phyloP scores from a whole-genome alignment of 179 eudicot genomes.

The Silene vulgaris region DNA sequence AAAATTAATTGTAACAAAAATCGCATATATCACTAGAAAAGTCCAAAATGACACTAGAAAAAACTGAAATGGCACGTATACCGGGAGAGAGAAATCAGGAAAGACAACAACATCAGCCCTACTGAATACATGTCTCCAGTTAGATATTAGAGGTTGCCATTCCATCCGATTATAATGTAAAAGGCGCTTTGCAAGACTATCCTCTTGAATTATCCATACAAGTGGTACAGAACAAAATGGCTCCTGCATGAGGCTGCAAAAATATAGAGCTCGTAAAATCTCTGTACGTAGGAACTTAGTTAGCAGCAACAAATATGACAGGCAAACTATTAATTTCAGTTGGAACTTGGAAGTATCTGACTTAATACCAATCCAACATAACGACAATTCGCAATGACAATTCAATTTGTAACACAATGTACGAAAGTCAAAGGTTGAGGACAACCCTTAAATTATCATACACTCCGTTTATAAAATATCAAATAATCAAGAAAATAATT shows the following conservation, averaged over 20 bases:
- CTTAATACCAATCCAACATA: not conserved
- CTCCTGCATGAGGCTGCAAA: conserved; percentile 99
- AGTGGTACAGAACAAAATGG: conserved; percentile 94
- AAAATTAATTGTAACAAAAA: conserved; percentile 5
- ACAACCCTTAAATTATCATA: not conserved
- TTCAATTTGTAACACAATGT: conserved; percentile 2
- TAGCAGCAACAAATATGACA: not conserved
- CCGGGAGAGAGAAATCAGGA: conserved; percentile 87
- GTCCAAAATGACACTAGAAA: not conserved
- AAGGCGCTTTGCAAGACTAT: conserved; percentile 74
- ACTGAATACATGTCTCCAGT: conserved; percentile 65
- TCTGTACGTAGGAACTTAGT: conserved; percentile 21
- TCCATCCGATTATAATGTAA: conserved; percentile 49
- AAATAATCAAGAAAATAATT: conserved; percentile 10
- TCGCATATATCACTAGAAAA: conserved; percentile 1
- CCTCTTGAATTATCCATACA: conserved; percentile 88
- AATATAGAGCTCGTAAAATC: conserved; percentile 58
- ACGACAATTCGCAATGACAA: not conserved
- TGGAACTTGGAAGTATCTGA: not conserved
- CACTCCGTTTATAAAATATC: not conserved
- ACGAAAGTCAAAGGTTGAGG: conserved; percentile 3
- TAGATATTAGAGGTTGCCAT: conserved; percentile 59
- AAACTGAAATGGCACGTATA: conserved; percentile 27
- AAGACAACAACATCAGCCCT: conserved; percentile 87
- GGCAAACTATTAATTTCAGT: not conserved